A percentile compares a stretch with the other conserved stretches of the same genome.
phyloP scores from a whole-genome alignment of 2,329 filamentous ascomycete species.

The Colletotrichum sp. region DNA sequence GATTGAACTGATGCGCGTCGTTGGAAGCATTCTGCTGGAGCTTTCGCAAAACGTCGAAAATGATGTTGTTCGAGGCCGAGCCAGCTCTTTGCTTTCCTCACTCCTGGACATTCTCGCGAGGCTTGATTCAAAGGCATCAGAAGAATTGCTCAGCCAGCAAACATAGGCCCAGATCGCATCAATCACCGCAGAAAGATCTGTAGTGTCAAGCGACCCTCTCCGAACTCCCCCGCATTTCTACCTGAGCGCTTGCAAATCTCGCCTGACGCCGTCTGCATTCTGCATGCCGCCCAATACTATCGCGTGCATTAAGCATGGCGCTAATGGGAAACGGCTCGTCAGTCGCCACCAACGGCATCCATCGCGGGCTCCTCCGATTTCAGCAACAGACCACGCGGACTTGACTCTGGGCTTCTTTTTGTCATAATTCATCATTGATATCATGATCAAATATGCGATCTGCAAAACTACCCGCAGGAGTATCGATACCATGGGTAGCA shows the following conservation, averaged over 20 bases:
- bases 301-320: neutral
- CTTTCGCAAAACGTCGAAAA: conserved; percentile 22
- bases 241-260: neutral
- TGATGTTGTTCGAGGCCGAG: neutral
- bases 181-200: neutral
- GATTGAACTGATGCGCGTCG: conserved; percentile 44
- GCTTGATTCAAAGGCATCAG: neutral
- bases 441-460: neutral
- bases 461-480: neutral
- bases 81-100: neutral
- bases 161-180: neutral
- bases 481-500: neutral
- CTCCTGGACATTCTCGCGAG: neutral
- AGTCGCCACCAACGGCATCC: neutral
- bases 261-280: neutral
- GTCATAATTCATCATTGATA: neutral
- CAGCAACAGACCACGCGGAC: neutral
- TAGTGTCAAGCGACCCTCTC: neutral
- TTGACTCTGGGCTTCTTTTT: neutral
- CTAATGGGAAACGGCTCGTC: neutral
- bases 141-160: neutral
- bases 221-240: neutral
- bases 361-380: neutral
- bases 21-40: conserved; percentile 40
- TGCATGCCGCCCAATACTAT: neutral